Conservation (phyloP, 371 early-diverging fungal species). For the Capniomyces stellatus region DNA sequence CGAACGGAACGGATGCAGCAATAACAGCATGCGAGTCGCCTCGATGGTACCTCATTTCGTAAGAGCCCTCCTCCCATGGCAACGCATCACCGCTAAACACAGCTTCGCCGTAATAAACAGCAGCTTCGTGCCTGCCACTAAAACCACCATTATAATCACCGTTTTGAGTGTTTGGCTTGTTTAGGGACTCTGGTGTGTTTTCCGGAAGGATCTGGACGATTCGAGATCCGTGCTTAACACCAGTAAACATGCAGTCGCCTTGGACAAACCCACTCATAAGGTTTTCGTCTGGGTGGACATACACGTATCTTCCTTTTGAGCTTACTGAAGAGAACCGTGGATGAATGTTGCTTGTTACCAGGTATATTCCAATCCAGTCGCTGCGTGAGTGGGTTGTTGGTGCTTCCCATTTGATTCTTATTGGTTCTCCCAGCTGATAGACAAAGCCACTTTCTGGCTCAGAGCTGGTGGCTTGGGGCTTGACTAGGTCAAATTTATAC, state of each 20-base stretch:
- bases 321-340: conserved; percentile 49
- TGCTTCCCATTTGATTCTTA: conserved; percentile 50
- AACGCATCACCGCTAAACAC: conserved; percentile 39
- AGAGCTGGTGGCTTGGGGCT: background rate
- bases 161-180: no score
- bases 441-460: background rate
- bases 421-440: conserved; percentile 49
- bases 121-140: background rate
- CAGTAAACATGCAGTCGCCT: conserved; percentile 25
- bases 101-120: conserved; percentile 26
- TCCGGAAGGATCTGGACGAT: background rate
- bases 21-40: conserved; percentile 72
- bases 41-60: conserved; percentile 77
- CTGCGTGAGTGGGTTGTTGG: conserved; percentile 43
- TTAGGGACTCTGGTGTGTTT: background rate
- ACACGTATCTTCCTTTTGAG: conserved; percentile 54
- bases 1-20: conserved; percentile 52
- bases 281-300: conserved; percentile 25
- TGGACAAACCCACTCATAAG: conserved; percentile 22
- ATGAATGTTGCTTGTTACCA: conserved; percentile 47
- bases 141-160: no score
- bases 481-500: background rate
- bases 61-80: conserved; percentile 71
- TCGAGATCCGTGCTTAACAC: conserved; percentile 3
- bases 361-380: conserved; percentile 90